Base-by-base conservation (phyloP, 495 filamentous ascomycete genomes). In the Hypoxylon crocopeplum region DNA sequence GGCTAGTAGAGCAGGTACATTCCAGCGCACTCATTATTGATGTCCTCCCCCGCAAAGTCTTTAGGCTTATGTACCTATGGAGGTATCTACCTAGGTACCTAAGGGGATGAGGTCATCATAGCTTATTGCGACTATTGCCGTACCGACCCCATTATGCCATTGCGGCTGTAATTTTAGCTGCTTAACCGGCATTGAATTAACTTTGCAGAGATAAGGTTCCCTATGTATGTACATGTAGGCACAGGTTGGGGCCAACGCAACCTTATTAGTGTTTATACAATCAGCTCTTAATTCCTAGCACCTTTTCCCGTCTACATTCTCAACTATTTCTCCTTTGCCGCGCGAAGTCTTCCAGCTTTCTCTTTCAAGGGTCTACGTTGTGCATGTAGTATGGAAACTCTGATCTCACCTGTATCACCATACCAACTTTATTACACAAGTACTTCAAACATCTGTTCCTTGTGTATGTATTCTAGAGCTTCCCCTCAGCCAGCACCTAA, bases 41-140 rank as follows among this genome's bases (percentile, higher is more conserved):
- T n/a, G n/a, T n/a, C n/a, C n/a, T n/a, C n/a, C n/a, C n/a, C n/a
- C n/a, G n/a, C n/a, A n/a, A n/a, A n/a, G n/a, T n/a, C n/a, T n/a
- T n/a, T n/a, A n/a, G 20, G 39, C 20, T 41, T 25, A 27, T 27
- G 24, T 27, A 8, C 24, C 8, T 27, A 27, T n/a, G n/a, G n/a
- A n/a, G n/a, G n/a, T n/a, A n/a, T n/a, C n/a, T n/a, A n/a, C n/a
- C n/a, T 8, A 15, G 19, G 27, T 51, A 13, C 38, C 42, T 42
- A 37, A 25, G 25, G 20, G 42, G 21, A 64, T 64, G 65, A 68
- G 61, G 65, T 65, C 65, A 68, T 68, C 32, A 24, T 20, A 54
- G 46, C 47, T 41, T 49, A 34, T 34, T 48, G 30, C 59, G 53
- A 53, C 52, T 56, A 20, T 62, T 42, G 33, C 38, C 45, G 54